These are phyloP conservation scores for Kandelia obovata DNA, from an alignment of 345 rosid genomes.

Conservation along the genomic window DNA sequence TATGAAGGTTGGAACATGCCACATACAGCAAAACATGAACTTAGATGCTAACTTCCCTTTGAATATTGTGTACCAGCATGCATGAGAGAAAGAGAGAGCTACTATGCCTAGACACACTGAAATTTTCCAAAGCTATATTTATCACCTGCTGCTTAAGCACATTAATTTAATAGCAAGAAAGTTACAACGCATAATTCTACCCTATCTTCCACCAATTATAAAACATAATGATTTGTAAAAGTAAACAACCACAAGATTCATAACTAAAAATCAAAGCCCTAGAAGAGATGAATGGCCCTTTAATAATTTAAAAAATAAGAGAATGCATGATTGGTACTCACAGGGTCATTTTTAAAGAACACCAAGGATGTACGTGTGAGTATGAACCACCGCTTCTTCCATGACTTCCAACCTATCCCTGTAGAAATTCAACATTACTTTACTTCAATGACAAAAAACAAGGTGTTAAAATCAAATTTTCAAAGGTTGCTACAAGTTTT, in stretches of 20 bases:
- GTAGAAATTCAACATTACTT: slow-evolving; percentile 25
- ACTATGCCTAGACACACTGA: background rate
- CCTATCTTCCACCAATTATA: too few relatives aligned
- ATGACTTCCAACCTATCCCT: slow-evolving; percentile 99
- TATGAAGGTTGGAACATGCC: background rate
- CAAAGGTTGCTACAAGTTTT: too few relatives aligned
- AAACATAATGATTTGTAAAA: background rate
- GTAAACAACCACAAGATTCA: slow-evolving; percentile 1
- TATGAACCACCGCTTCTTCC: slow-evolving; percentile 99
- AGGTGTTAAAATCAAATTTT: too few relatives aligned
- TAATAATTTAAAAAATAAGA: background rate
- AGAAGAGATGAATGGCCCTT: background rate
- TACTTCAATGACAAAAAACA: background rate
- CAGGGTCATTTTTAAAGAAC: slow-evolving; percentile 96
- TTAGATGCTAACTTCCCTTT: background rate
- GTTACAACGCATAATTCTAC: too few relatives aligned
- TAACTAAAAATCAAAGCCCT: background rate
- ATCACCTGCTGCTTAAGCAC: too few relatives aligned
- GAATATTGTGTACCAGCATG: background rate
- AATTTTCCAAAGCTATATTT: too few relatives aligned
- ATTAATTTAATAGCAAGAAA: too few relatives aligned
- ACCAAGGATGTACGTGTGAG: slow-evolving; percentile 97
- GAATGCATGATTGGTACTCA: slow-evolving; percentile 41
- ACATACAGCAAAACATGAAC: background rate
- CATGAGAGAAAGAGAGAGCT: background rate